A percentile compares a stretch with the other conserved stretches of the same genome.
Conservation (phyloP, 129 eudicot genomes). For the Artemisia tridentata region DNA sequence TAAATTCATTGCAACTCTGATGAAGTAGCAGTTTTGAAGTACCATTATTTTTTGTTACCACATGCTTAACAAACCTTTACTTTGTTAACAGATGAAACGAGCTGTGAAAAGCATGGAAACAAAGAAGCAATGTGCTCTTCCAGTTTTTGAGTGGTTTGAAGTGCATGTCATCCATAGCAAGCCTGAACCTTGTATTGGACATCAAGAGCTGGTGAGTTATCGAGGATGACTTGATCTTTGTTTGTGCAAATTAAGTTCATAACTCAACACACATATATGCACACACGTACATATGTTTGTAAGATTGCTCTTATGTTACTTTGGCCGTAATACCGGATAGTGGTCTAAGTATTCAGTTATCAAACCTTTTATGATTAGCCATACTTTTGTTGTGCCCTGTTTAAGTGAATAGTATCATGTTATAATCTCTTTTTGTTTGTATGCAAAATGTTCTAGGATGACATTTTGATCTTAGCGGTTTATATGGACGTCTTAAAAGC, state of each 20-base stretch:
- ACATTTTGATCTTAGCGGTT: too few relatives aligned
- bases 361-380: too few relatives aligned
- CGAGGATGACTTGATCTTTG: conserved; percentile 1
- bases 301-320: too few relatives aligned
- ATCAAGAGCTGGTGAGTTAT: conserved; percentile 85
- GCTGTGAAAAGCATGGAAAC: conserved; percentile 62
- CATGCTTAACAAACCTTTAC: background rate
- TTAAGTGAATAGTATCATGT: too few relatives aligned
- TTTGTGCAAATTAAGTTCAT: background rate
- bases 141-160: conserved; percentile 91
- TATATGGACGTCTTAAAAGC: too few relatives aligned
- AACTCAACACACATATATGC: too few relatives aligned
- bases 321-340: too few relatives aligned
- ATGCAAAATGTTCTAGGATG: too few relatives aligned
- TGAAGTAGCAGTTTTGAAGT: background rate
- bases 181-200: conserved; percentile 82
- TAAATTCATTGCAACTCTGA: background rate
- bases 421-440: too few relatives aligned
- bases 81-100: conserved; percentile 59
- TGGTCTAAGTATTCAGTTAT: too few relatives aligned
- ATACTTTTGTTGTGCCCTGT: too few relatives aligned
- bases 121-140: conserved; percentile 50
- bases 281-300: too few relatives aligned
- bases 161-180: conserved; percentile 64
- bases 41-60: background rate